Base-by-base conservation (phyloP, 2,329 filamentous ascomycete genomes). In the Microdochium nivale region DNA sequence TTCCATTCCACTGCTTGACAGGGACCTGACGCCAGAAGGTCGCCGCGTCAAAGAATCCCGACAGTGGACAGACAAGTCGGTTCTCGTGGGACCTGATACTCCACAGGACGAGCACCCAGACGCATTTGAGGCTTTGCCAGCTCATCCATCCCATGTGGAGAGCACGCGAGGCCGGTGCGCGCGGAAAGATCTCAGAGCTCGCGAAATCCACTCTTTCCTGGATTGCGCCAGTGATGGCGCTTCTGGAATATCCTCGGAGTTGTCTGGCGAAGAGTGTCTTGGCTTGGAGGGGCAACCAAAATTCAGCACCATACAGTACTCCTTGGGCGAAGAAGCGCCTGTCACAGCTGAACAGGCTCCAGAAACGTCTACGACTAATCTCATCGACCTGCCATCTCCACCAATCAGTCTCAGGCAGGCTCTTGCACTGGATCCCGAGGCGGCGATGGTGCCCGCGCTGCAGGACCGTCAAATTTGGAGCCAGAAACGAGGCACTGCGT, bases 1-100 rank as follows among this genome's bases (percentile, higher is more conserved):
- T 37, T 91, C 88, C 0, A 83, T 85, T 32, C 88, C 90, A 3
- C 75, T 94, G 8, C 76, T 95, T 13, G 86, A 92, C 54, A 80
- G 87, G 49, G 87, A 79, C 2, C 63, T 77, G 27, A 76, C 74
- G 0, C 77, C 81, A 43, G 76, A 81, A 55, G 74, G 66, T 1
- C 67, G 61, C 8, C 73, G 72, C 56, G 69, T 67, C 52, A 67
- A 65, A 35, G 59, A 62, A 25, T 69, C 69, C 11, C 66, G 63
- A 7, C 72, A 76, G 53, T 84, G 80, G 81, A 75, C 74, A 10
- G 68, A 80, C 37, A 74, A 70, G 43, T 84, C 81, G 0, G 64
- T 83, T 25, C 68, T 83, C 3, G 71, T 74, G 50, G 77, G 68
- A 0, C 70, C 74, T 1, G 78, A 77, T 30, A 61, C 62, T 3